Evolutionary conservation across 2,329 filamentous ascomycete genomes (phyloP).

Genomic region (Aureobasidium mangrovei): DNA sequence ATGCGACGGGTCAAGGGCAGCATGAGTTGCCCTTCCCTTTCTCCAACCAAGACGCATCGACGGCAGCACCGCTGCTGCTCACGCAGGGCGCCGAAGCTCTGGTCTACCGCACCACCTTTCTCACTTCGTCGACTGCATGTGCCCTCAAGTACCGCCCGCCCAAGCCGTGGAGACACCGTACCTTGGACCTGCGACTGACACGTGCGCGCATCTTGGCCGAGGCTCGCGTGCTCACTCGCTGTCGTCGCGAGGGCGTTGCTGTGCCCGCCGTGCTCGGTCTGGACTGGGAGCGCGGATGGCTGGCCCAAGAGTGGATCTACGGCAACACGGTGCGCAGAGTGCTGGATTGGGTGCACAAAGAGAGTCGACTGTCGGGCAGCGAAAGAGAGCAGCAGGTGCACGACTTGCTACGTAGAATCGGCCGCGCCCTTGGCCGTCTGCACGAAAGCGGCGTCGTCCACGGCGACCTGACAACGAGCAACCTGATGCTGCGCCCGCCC

Average conservation of each 20-base stretch:
- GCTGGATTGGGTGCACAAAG: constrained; percentile 54
- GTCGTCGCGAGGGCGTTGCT: constrained; percentile 65
- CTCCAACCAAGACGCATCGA: constrained; percentile 43
- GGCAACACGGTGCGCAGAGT: constrained; percentile 59
- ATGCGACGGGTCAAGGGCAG: not conserved
- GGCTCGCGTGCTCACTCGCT: constrained; percentile 73
- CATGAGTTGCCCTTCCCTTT: constrained; percentile 51
- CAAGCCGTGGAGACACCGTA: constrained; percentile 86
- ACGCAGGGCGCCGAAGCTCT: constrained; percentile 94
- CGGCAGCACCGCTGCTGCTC: constrained; percentile 56
- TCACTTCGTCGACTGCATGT: constrained; percentile 56
- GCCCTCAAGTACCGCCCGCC: constrained; percentile 86
- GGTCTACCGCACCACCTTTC: constrained; percentile 78
- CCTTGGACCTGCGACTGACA: constrained; percentile 79
- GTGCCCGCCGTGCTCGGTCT: constrained; percentile 74
- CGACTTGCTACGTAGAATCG: constrained; percentile 28
- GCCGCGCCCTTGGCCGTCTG: constrained; percentile 39
- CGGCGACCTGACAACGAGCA: constrained; percentile 94
- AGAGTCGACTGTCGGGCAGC: constrained; percentile 21
- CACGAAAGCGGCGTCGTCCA: constrained; percentile 84
- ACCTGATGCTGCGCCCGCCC: constrained; percentile 67
- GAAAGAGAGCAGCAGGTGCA: constrained; percentile 18
- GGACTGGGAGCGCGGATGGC: constrained; percentile 57
- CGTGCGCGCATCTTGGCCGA: constrained; percentile 81
- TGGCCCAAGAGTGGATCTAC: constrained; percentile 78